Evolutionary conservation across 768 basidiomycete genomes (phyloP).

Genomic region (Coprinellus aureogranulatus): DNA sequence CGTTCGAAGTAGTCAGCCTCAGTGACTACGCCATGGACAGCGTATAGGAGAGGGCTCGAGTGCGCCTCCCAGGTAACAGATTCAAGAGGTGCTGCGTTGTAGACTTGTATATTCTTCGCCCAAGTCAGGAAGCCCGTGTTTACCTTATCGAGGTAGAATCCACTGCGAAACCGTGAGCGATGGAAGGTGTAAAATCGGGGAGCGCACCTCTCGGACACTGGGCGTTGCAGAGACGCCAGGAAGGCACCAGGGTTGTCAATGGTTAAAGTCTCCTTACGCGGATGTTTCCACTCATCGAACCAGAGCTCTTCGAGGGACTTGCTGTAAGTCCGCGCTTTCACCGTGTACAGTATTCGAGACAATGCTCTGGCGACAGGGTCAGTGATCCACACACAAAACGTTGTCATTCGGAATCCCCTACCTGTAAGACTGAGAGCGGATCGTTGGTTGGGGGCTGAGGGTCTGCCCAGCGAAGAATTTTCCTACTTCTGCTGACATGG

Average conservation of each 20-base stretch:
- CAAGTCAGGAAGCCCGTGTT: constrained; percentile 78
- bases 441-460: constrained; percentile 69
- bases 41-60: constrained; percentile 50
- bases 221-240: constrained; percentile 42
- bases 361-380: constrained; percentile 6
- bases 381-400: not conserved
- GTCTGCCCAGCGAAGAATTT: constrained; percentile 64
- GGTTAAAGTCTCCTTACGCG: constrained; percentile 46
- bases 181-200: not conserved
- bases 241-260: constrained; percentile 52
- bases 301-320: constrained; percentile 71
- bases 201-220: constrained; percentile 37
- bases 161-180: constrained; percentile 22
- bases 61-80: constrained; percentile 51
- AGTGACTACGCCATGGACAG: constrained; percentile 47
- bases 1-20: constrained; percentile 58
- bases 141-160: constrained; percentile 69
- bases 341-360: constrained; percentile 7
- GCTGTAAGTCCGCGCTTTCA: constrained; percentile 60
- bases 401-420: constrained; percentile 25
- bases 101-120: constrained; percentile 62
- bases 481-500: constrained; percentile 51
- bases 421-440: constrained; percentile 65
- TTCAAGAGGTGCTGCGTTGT: constrained; percentile 37
- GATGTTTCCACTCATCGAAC: constrained; percentile 70